A percentile compares a stretch with the other conserved stretches of the same genome.
Evolutionary conservation across 306 rosid species (phyloP).

Genomic region (Fagus crenata): DNA sequence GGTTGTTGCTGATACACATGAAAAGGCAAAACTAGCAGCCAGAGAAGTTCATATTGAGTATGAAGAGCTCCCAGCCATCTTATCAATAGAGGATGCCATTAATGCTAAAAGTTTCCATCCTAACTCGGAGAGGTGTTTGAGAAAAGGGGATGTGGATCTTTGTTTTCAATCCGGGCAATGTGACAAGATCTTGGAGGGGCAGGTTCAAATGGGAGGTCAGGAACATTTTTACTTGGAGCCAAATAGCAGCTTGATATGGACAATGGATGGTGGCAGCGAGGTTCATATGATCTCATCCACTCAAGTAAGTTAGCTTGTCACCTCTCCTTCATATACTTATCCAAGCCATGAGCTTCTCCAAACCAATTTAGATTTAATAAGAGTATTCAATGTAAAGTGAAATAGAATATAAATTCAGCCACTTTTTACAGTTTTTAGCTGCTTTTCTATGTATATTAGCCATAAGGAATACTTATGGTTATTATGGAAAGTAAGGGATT

Average conservation of each 20-base stretch:
- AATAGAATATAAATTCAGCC: neutral
- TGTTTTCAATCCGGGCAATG: slow-evolving; percentile 79
- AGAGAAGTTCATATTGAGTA: slow-evolving; percentile 64
- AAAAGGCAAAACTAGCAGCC: slow-evolving; percentile 85
- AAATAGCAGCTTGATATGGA: slow-evolving; percentile 77
- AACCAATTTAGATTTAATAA: neutral
- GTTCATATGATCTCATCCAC: slow-evolving; percentile 97
- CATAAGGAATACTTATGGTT: neutral
- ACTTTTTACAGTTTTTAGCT: neutral
- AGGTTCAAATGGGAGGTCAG: slow-evolving; percentile 91
- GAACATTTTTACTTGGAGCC: slow-evolving; percentile 98
- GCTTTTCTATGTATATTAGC: neutral
- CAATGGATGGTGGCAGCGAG: slow-evolving; percentile 85
- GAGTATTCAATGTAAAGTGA: neutral
- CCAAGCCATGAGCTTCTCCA: slow-evolving; percentile 7
- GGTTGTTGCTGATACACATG: slow-evolving; percentile 94
- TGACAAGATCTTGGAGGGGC: slow-evolving; percentile 79
- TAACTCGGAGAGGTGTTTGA: slow-evolving; percentile 61
- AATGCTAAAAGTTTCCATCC: slow-evolving; percentile 76
- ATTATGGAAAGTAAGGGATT: neutral
- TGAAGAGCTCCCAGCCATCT: slow-evolving; percentile 81
- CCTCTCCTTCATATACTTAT: neutral
- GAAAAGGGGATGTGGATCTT: slow-evolving; percentile 74
- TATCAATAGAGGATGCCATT: slow-evolving; percentile 84
- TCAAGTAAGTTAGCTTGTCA: slow-evolving; percentile 58